phyloP scores from a whole-genome alignment of 2,329 filamentous ascomycete genomes.

The Colletotrichum zoysiae region DNA sequence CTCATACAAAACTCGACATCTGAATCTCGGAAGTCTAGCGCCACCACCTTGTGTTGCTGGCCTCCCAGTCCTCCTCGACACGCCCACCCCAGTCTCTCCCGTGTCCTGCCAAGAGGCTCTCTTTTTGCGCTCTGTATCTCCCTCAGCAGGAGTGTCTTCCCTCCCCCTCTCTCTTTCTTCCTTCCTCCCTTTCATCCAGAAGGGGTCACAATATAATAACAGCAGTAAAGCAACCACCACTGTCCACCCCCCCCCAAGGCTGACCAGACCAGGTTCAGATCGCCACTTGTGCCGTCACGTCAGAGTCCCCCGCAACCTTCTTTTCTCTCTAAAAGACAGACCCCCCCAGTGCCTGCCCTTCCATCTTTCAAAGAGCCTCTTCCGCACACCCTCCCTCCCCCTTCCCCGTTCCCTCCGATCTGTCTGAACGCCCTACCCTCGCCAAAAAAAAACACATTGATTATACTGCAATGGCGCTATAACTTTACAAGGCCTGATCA shows the following conservation, averaged over 20 bases:
- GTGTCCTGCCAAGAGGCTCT: not conserved
- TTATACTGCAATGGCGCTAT: constrained; percentile 37
- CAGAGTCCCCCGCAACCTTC: constrained; percentile 41
- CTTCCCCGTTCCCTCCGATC: constrained; percentile 34
- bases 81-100: constrained; percentile 9
- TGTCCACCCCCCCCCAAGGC: not conserved
- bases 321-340: constrained; percentile 38
- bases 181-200: not conserved
- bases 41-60: constrained; percentile 28
- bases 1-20: constrained; percentile 16
- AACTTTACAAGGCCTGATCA: constrained; percentile 37
- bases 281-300: constrained; percentile 41
- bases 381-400: constrained; percentile 37
- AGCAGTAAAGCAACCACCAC: constrained; percentile 8
- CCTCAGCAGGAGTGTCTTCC: not conserved
- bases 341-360: constrained; percentile 35
- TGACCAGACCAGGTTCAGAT: constrained; percentile 36
- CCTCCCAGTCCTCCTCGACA: constrained; percentile 13
- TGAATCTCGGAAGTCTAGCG: constrained; percentile 33
- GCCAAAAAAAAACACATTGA: constrained; percentile 21
- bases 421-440: constrained; percentile 32
- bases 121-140: not conserved
- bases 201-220: constrained; percentile 11
- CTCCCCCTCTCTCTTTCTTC: not conserved
- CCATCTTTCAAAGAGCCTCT: constrained; percentile 37